Conservation (phyloP, 2,329 filamentous ascomycete species). For the Zasmidium citrigriseum region DNA sequence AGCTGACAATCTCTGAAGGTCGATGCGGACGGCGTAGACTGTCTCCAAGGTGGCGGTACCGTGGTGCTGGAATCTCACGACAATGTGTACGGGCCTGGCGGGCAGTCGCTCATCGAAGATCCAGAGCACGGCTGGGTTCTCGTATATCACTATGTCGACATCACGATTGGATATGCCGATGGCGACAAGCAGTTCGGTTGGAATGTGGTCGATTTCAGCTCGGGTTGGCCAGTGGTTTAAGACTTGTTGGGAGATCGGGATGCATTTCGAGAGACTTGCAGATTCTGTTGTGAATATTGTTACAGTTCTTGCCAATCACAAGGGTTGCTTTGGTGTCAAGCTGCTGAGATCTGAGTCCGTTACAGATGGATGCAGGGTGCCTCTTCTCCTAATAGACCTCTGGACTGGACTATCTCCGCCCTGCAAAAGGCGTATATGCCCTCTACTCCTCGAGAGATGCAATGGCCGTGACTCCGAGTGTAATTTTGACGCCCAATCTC, state of each 20-base stretch:
- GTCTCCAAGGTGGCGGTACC: conserved; percentile 60
- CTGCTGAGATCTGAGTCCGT: no score
- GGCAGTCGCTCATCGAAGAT: conserved; percentile 61
- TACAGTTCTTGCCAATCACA: no score
- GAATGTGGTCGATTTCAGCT: conserved; percentile 53
- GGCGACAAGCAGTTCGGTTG: conserved; percentile 54
- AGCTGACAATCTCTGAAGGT: conserved; percentile 27
- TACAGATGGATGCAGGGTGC: no score
- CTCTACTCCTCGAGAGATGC: no score
- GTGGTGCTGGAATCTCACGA: conserved; percentile 62
- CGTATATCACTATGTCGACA: conserved; percentile 65
- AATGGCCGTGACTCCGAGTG: no score
- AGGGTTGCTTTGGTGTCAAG: no score
- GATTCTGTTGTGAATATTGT: neutral
- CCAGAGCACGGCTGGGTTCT: conserved; percentile 53
- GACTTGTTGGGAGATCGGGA: neutral
- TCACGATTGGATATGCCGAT: conserved; percentile 40
- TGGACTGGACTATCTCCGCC: no score
- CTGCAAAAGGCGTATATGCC: no score
- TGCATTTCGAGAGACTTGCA: neutral
- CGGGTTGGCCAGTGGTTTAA: conserved; percentile 48
- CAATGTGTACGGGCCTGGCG: conserved; percentile 57
- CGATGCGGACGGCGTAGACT: conserved; percentile 56
- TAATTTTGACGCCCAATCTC: no score
- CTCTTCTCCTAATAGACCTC: no score